phyloP scores from a whole-genome alignment of 345 rosid species.

The Mangifera indica region DNA sequence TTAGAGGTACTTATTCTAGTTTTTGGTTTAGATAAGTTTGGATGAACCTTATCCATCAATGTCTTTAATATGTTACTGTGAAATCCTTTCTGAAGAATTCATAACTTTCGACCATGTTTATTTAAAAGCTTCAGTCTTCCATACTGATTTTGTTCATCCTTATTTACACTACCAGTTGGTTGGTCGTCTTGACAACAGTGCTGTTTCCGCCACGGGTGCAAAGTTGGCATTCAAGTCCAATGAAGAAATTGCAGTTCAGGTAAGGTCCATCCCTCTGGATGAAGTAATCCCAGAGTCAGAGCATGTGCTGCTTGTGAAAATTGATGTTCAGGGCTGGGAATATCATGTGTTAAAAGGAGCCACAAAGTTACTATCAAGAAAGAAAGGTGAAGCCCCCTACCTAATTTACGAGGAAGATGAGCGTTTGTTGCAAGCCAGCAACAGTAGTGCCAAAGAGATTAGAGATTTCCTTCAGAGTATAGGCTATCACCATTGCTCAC shows the following conservation, averaged over 20 bases:
- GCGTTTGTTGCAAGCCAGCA: conserved; percentile 79
- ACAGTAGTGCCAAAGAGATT: conserved; percentile 78
- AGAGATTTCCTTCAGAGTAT: conserved; percentile 59
- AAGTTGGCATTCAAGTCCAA: conserved; percentile 92
- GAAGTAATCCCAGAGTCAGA: conserved; percentile 60
- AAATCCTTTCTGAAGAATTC: not conserved
- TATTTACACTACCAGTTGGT: conserved; percentile 53
- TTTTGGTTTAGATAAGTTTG: not conserved
- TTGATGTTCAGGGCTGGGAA: conserved; percentile 99
- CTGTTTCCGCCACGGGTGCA: conserved; percentile 87
- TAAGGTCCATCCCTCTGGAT: conserved; percentile 79
- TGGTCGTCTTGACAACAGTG: conserved; percentile 97
- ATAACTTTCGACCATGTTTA: not conserved
- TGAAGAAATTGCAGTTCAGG: conserved; percentile 86
- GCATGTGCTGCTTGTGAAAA: conserved; percentile 66
- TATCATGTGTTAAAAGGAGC: conserved; percentile 90
- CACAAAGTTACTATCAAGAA: conserved; percentile 64
- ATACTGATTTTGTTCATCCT: not conserved
- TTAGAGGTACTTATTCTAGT: not conserved
- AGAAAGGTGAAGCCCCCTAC: conserved; percentile 76
- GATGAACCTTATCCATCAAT: not conserved
- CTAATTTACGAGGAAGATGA: conserved; percentile 94
- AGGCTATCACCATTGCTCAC: conserved; percentile 69
- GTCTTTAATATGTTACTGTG: not conserved
- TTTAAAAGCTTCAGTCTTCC: not conserved